Conservation (phyloP, 192 early-diverging fungal genomes). For the Paraglomus occultum region DNA sequence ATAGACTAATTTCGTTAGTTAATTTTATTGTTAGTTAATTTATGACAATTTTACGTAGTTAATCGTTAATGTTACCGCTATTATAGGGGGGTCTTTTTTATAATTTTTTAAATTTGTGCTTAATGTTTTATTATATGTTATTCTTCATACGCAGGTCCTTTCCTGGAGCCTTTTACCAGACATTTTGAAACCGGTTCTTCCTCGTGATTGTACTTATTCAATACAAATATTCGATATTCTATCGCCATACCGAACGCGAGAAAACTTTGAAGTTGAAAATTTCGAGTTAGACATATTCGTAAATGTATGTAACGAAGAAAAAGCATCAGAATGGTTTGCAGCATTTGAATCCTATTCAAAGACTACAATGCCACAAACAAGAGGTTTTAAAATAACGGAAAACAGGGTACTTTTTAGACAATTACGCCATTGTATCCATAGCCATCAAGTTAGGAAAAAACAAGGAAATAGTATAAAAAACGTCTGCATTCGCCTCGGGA, state of each 20-base stretch:
- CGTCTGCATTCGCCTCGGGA: not conserved
- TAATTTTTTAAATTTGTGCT: too few species aligned
- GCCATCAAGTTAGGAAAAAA: not conserved
- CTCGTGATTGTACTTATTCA: slow-evolving; percentile 4
- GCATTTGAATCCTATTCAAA: not conserved
- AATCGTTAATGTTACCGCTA: not conserved
- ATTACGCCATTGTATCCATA: slow-evolving; percentile 8
- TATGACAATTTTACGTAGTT: not conserved
- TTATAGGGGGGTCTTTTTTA: not conserved
- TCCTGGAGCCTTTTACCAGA: slow-evolving; percentile 4
- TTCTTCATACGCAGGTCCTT: not conserved
- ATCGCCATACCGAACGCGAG: not conserved
- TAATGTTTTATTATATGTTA: not conserved
- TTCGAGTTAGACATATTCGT: slow-evolving; percentile 4
- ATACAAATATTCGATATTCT: slow-evolving; percentile 3
- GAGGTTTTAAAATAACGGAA: not conserved
- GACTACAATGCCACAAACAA: slow-evolving; percentile 1
- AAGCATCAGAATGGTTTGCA: not conserved
- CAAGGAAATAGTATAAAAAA: not conserved
- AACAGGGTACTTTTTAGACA: not conserved
- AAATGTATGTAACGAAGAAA: not conserved
- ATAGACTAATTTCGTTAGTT: too few species aligned
- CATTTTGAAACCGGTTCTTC: slow-evolving; percentile 6
- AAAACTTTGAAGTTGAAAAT: slow-evolving; percentile 8
- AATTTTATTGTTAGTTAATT: slow-evolving; percentile 1